These are phyloP conservation scores for Chaetothyriales sp. DNA, from an alignment of 2,329 filamentous ascomycete species.

Conservation along the genomic window DNA sequence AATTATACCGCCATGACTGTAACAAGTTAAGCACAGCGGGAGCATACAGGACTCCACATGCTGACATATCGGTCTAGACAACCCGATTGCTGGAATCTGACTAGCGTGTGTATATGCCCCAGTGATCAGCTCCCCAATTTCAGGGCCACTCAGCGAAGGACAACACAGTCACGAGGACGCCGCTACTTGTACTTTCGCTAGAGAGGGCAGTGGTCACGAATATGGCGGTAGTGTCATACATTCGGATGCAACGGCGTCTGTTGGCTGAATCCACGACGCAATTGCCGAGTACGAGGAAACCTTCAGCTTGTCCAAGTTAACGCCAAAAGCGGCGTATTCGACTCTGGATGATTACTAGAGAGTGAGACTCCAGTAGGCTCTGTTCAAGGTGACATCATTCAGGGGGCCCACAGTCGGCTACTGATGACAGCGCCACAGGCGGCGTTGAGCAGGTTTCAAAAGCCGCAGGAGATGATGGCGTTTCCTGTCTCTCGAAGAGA, in stretches of 20 bases:
- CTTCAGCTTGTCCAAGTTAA: conserved; percentile 2
- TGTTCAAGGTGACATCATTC: not conserved
- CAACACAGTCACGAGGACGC: no score
- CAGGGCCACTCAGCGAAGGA: no score
- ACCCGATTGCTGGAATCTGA: no score
- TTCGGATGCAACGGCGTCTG: conserved; percentile 4
- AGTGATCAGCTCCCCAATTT: no score
- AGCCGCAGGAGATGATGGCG: not conserved
- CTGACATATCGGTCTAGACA: no score
- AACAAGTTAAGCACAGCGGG: no score
- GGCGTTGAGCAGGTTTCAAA: conserved; percentile 2
- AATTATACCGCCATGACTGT: no score
- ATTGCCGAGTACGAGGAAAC: not conserved
- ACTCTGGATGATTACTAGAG: conserved; percentile 1
- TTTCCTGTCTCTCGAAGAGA: conserved; percentile 6
- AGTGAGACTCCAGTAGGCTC: conserved; percentile 1
- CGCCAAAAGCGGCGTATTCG: not conserved
- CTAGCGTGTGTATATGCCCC: no score
- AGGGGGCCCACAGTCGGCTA: not conserved
- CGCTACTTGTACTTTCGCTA: conserved; percentile 1
- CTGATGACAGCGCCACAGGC: conserved; percentile 2
- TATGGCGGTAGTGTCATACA: conserved; percentile 1
- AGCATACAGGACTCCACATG: no score
- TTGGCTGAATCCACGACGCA: conserved; percentile 1
- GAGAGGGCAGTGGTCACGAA: conserved; percentile 2